Evolutionary conservation across 257 asterid genomes (phyloP), one percentile per base, ranked within the genome.

Genomic region (Solanum clarkiae): DNA sequence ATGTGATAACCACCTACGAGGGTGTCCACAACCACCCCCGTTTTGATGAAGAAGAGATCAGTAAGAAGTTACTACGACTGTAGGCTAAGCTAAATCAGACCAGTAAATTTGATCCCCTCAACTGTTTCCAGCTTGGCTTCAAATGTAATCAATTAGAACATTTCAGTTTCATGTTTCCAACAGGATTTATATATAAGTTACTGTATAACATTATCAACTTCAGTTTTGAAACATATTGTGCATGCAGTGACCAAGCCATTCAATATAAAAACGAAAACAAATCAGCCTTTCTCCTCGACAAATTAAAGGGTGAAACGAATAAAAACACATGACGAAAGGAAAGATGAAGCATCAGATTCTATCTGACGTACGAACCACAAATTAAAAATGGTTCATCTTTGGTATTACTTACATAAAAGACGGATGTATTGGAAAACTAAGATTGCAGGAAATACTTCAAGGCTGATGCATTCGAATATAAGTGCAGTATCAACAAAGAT

Each of bases 1-100:
- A 94, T 59, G 98, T 95, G 6, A 91, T 94, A 84, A 95, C 98
- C 69, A 94, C 98, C 69, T 95, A 95, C 57, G 99, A 92, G 87
- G 98, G 94, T 75, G 89, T 91, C 89, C 99, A 95, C 89, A 95
- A 90, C 93, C 99, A 71, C 44, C 92, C 68, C 88, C 60, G 53
- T 87, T 84, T 79, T 94, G 90, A 93, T n/a, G 68, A 10, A 59
- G 29, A 59, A 59, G 66, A 59, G 7, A 60, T 60, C 7, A 60
- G 32, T 60, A 20, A 7, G 22, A 69, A n/a, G 24, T 44, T 44
- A 62, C 42, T 9, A 60, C 84, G 89, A 45, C 49, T 79, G 7
- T 79, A 16, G 49, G 49, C 44, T 26, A 26, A 26, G 66, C 65
- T 79, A 53, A 26, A 79, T 29, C 82, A 16, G 63, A 62, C 17